These are phyloP conservation scores for Ceratocystis papillata DNA, from an alignment of 2,329 filamentous ascomycete species.

Conservation along the genomic window DNA sequence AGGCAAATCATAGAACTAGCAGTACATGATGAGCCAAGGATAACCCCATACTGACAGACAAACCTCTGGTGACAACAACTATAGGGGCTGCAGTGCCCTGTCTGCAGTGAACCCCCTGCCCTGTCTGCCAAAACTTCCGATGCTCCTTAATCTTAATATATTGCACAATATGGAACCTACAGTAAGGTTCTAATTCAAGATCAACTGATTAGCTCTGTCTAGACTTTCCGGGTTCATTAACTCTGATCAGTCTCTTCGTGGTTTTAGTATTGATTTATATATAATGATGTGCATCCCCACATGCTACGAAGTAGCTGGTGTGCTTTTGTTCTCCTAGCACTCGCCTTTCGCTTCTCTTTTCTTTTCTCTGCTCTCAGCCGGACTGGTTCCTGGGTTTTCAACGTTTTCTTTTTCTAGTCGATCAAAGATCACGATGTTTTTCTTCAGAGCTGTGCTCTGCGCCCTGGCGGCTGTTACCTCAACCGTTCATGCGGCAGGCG, in stretches of 20 bases:
- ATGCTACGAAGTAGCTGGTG: constrained; percentile 22
- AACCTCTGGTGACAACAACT: neutral
- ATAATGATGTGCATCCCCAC: no score
- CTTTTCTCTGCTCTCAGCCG: neutral
- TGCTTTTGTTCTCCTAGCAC: neutral
- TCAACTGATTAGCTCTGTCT: no score
- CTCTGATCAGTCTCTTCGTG: neutral
- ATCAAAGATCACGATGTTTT: constrained; percentile 10
- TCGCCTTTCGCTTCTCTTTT: neutral
- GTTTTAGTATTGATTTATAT: neutral
- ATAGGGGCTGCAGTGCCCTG: neutral
- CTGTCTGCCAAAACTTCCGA: neutral
- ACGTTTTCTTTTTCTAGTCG: neutral
- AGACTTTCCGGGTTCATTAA: no score
- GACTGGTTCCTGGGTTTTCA: neutral
- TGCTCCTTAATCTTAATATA: neutral
- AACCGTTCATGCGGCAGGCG: constrained; percentile 28
- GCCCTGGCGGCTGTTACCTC: constrained; percentile 25
- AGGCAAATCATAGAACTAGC: no score
- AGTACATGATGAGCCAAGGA: no score
- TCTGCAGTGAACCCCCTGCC: neutral
- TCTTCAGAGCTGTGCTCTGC: constrained; percentile 6
- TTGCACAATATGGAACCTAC: neutral
- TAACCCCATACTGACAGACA: no score
- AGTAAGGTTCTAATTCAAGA: no score